Evolutionary conservation across 805 yeast species (phyloP), one percentile per base, ranked within the genome.

Genomic region (Suhomyces sp.): DNA sequence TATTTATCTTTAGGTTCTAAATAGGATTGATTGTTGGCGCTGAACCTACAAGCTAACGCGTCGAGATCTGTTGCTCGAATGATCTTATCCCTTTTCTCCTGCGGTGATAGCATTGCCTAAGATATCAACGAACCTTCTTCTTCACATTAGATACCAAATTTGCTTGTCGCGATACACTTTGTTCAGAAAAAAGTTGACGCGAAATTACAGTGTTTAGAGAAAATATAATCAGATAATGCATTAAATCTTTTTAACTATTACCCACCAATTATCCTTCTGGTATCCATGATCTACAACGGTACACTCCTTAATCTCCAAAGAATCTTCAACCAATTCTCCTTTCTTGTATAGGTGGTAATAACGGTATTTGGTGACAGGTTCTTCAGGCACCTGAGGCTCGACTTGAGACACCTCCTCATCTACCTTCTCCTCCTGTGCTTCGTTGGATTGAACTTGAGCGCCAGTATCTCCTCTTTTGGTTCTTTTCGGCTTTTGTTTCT

Each of bases 191-290:
- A 38, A 38, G 24, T 17, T 38, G 13, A 9, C 24, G n/a, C 42
- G n/a, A 6, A 38, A n/a, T 38, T 38, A 38, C 22, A 38, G 12
- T 38, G 10, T 9, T 6, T 10, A 38, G n/a, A 33, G 8, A n/a
- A 15, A 45, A 17, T 10, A 45, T 27, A 9, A 10, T 49, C 23
- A 42, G 46, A 42, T 5, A 42, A n/a, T 24, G 9, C 17, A 40
- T 49, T 52, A 56, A n/a, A 44, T 48, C 58, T 63, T 59, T 54
- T 58, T 44, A 53, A 69, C 56, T 1, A 74, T 64, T 1, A 69
- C 69, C 88, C 96, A 93, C 98, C 98, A 94, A 63, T 93, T 93
- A 65, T 93, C 99, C 64, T 81, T 83, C 66, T 94, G 98, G 65
- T 93, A 94, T 0, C 99, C 99, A 44, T 80, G 73, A 26, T 80